Base-by-base conservation (phyloP, 2,329 filamentous ascomycete genomes). In the Triangularia setosa region DNA sequence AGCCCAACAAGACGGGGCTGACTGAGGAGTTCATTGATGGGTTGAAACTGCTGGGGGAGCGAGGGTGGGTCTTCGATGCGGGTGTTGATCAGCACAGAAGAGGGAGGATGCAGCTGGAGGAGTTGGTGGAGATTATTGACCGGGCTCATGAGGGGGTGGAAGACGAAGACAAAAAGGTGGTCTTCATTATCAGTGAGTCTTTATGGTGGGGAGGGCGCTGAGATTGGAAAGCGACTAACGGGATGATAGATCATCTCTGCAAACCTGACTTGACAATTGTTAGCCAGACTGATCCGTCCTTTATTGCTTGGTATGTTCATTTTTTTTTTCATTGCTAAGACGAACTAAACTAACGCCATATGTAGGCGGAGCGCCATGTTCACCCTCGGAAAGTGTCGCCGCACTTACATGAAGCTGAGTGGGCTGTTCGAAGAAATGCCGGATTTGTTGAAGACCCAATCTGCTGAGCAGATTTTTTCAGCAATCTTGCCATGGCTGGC, bases 331-430 rank as follows among this genome's bases (percentile, higher is more conserved):
- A 11, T 23, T 14, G 24, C n/a, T 58, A 6, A 18, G 6, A 23
- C 14, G 6, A 16, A 21, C 25, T 35, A 14, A 2, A 30, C 60
- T 62, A 24, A 62, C 21, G 5, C 6, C 40, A 21, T 8, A 24
- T 12, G 2, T 25, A 68, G 67, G 69, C 85, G 86, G 62, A 81
- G 83, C 14, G 83, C 87, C 66, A 87, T 96, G 73, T 85, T 85
- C 70, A 81, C 83, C 8, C 87, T 96, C 72, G 85, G 88, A 69
- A 83, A 83, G 64, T 85, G 85, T 73, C 78, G 81, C 58, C 83
- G 81, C 59, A 87, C 89, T n/a, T 96, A 90, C 79, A 91, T 97
- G 84, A 97, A 97, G 80, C 84, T 97, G n/a, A 94, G 90, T 0
- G 94, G 94, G 7, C 86, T 83, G 56, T 93, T 97, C 76, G 87